Evolutionary conservation across 2,329 filamentous ascomycete species (phyloP), one percentile per base, ranked within the genome.

Genomic region (Ceratocystis huliohia): DNA sequence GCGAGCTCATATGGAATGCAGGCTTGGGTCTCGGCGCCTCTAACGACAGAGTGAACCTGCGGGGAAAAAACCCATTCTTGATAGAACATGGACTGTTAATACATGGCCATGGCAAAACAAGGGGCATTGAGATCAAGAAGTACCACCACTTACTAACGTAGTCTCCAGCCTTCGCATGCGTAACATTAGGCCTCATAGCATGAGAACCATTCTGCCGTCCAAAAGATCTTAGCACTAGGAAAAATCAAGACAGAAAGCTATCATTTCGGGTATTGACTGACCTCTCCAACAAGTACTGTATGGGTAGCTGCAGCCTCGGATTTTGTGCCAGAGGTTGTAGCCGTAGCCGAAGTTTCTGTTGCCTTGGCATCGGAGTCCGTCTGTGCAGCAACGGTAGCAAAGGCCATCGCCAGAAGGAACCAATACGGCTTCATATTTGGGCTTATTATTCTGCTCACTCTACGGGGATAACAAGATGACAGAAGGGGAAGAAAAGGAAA

Each of bases 1-100:
- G 80, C 76, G 64, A 81, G 77, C 64, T 84, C 81, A 67, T 83
- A 86, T 0, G 86, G 85, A 56, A 87, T 80, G 68, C 86, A 89
- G 48, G 86, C 84, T n/a, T 77, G 76, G 1, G 76, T 74, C 70
- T 80, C 87, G 62, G 80, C 83, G 44, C 84, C 81, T 63, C 83
- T 79, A 7, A 82, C 82, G n/a, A 88, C 82, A 2, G 83, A 85
- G 71, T 88, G 85, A 64, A 82, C 84, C 25, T 77, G 77, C 0
- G 85, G 84, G 69, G 83, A 86, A 71, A 88, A 87, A 56, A 80
- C 76, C 73, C 84, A 88, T 68, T 81, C 78, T 77, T 64, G 10
- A 25, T 22, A 50, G 30, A 33, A 48, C 48, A 28, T 5, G 10
- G 20, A 53, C 48, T 53, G 56, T 50, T 6, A 17, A 20, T 17